Percentiles rank a stretch among this genome's conserved stretches.
phyloP scores from a whole-genome alignment of 768 basidiomycete species.

The Trametes coccinea region DNA sequence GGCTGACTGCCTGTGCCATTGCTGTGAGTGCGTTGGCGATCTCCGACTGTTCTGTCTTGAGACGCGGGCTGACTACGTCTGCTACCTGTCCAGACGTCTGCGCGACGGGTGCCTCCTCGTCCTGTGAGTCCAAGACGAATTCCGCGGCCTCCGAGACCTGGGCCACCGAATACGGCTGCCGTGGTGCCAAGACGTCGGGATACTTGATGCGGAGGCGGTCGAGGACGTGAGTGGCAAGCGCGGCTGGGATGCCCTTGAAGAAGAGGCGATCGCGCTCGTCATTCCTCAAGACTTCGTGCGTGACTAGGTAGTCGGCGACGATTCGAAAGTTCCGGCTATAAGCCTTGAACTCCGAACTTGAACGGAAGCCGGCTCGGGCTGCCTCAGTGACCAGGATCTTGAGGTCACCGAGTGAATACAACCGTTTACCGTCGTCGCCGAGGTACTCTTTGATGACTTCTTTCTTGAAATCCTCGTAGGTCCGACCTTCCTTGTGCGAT shows the following conservation, averaged over 20 bases:
- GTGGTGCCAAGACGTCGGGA: slow-evolving; percentile 26
- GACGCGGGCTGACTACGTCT: neutral
- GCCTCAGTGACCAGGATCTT: slow-evolving; percentile 27
- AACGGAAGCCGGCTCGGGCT: neutral
- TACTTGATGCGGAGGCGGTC: too few species aligned
- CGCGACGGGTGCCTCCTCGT: neutral
- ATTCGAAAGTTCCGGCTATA: slow-evolving; percentile 27
- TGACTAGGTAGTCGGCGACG: slow-evolving; percentile 25
- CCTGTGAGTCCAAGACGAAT: slow-evolving; percentile 19
- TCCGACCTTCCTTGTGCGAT: neutral
- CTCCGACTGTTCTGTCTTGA: neutral
- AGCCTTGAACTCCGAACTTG: neutral
- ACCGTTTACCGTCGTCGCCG: too few species aligned
- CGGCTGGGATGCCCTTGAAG: slow-evolving; percentile 14
- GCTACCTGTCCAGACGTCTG: neutral
- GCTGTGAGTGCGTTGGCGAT: neutral
- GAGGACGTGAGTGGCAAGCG: neutral
- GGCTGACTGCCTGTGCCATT: neutral
- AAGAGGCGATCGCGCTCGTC: slow-evolving; percentile 29
- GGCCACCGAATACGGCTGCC: slow-evolving; percentile 27
- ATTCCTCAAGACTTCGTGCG: slow-evolving; percentile 16
- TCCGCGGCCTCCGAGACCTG: slow-evolving; percentile 27
- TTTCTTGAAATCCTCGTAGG: slow-evolving; percentile 28
- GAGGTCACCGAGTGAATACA: slow-evolving; percentile 27
- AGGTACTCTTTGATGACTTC: slow-evolving; percentile 30